phyloP scores from a whole-genome alignment of 495 filamentous ascomycete genomes.

The Poronia punctata region DNA sequence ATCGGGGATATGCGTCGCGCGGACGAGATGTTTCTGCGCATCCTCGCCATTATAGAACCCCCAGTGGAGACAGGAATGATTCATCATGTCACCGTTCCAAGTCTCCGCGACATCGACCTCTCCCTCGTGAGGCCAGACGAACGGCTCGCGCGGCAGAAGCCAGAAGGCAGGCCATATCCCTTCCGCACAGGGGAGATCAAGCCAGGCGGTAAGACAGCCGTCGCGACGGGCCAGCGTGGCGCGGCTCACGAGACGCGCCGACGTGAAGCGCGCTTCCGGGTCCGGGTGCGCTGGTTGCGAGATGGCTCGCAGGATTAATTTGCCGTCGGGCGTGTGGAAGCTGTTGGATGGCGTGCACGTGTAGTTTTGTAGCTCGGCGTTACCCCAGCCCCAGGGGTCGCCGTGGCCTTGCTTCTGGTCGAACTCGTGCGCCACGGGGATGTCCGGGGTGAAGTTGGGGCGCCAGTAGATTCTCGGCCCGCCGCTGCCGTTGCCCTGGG shows the following conservation, averaged over 20 bases:
- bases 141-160: constrained; percentile 37
- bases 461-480: constrained; percentile 27
- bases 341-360: constrained; percentile 24
- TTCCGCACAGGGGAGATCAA: constrained; percentile 31
- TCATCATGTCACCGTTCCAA: constrained; percentile 32
- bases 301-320: constrained; percentile 34
- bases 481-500: background rate
- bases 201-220: constrained; percentile 28
- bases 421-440: constrained; percentile 23
- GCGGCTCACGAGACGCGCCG: constrained; percentile 32
- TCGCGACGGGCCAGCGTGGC: constrained; percentile 30
- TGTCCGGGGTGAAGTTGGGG: constrained; percentile 24
- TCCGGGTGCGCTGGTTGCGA: constrained; percentile 14
- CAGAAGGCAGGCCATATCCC: constrained; percentile 41
- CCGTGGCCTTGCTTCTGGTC: constrained; percentile 36
- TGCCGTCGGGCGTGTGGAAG: constrained; percentile 31
- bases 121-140: constrained; percentile 50
- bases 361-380: constrained; percentile 41
- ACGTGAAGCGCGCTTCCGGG: constrained; percentile 29
- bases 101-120: constrained; percentile 59
- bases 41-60: constrained; percentile 35
- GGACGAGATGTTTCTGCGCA: constrained; percentile 35
- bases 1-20: constrained; percentile 26
- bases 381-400: constrained; percentile 37
- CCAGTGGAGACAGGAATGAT: constrained; percentile 42